Base-by-base conservation (phyloP, 1,139 yeast species). In the Yamadazyma jaroonii region DNA sequence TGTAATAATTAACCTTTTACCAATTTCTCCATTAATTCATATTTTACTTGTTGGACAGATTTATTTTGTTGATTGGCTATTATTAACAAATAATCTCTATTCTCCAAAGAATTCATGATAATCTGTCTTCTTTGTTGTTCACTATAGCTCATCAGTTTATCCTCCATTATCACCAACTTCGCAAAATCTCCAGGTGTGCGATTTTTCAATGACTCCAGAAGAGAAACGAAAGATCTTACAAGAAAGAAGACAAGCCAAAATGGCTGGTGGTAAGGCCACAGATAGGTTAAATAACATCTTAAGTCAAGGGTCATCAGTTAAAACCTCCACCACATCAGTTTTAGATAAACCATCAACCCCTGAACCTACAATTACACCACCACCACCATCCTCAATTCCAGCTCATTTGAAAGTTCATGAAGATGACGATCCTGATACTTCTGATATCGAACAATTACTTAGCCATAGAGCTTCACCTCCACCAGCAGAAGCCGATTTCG, bases 231-330 rank as follows among this genome's bases (percentile, higher is more conserved):
- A 69, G 40, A 50, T 80, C 22, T 61, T 83, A 28, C 71, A 89
- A 43, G 89, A 84, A 53, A 72, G 88, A 53, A 70, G 90, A 48
- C 83, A 79, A 36, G 84, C 85, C 47, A 83, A 81, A 56, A 73
- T 84, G 69, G 67, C 72, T 37, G 67, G 74, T 43, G 83, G 84
- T 3, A 72, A 72, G 34, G 84, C 81, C 15, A 54, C 76, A 3
- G 67, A 69, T 12, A 65, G 92, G 41, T 59, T 84, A 50, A 77
- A 74, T 45, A 74, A 45, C 31, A 71, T 71, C 23, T 57, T 70
- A 41, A 50, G 57, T 32, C 72, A 62, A 47, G 74, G 75, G 2
- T 60, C 71, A 3, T 67, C 74, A 5, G 68, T 67, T 14, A 61
- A 68, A 34, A 42, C 56, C 9, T 17, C 54, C 0, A 65, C 56